Conservation (phyloP, 1,284 basidiomycete species). For the Melampsora abietis-canadensis region DNA sequence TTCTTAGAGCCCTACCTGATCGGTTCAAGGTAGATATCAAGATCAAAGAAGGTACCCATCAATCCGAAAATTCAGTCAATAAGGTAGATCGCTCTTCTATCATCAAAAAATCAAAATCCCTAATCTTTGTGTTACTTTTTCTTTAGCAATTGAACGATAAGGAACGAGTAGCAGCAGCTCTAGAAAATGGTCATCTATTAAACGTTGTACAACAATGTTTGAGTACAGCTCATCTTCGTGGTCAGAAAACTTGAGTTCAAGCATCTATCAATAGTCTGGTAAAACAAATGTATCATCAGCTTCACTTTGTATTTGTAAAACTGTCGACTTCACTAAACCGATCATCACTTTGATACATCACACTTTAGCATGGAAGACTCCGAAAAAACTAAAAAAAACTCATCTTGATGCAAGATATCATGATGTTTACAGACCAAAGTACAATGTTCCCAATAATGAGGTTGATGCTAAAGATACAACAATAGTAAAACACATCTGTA, state of each 20-base stretch:
- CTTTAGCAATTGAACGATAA: constrained; percentile 99
- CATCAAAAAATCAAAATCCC: background rate
- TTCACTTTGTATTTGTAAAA: no score
- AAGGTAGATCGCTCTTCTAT: constrained; percentile 32
- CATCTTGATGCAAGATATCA: no score
- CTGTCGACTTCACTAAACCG: no score
- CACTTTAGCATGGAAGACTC: no score
- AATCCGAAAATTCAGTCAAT: constrained; percentile 79
- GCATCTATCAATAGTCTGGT: no score
- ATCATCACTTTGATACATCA: no score
- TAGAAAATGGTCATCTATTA: constrained; percentile 84
- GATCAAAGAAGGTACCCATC: constrained; percentile 90
- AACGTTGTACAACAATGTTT: constrained; percentile 87
- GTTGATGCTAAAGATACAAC: no score
- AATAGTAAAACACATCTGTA: no score
- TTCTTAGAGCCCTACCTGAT: constrained; percentile 82
- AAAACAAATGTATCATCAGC: no score
- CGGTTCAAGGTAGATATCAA: constrained; percentile 93
- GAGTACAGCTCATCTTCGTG: constrained; percentile 57
- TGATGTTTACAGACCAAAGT: no score
- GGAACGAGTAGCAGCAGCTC: constrained; percentile 91
- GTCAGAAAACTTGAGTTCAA: constrained; percentile 43
- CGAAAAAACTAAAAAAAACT: no score
- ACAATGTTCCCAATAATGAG: no score
- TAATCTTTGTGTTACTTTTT: background rate